Evolutionary conservation across 2,329 filamentous ascomycete species (phyloP), one percentile per base, ranked within the genome.

Genomic region (Botrytis deweyae): DNA sequence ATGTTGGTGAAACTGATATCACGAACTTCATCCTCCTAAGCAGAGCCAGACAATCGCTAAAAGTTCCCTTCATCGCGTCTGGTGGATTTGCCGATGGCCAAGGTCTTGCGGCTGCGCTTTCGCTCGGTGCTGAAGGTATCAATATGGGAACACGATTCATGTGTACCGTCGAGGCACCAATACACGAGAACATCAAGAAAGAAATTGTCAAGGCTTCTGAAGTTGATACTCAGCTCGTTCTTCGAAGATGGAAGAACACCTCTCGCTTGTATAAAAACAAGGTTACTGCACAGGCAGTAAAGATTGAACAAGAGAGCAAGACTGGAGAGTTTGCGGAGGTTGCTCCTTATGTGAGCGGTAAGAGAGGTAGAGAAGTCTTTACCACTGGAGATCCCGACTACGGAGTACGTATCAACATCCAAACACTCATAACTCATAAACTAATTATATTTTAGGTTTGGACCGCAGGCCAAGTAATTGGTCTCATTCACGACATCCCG

Each of bases 81-180:
- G 96, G 96, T 73, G 96, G 96, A 2, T 98, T 99, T 81, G 95
- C 94, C 20, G 96, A 99, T 82, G 96, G 96, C 0, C 90, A 97
- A 80, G 96, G 96, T 6, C 88, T 99, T 33, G 96, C 96, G 1
- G 96, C 95, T 3, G 96, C 96, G 12, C 86, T 99, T 78, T 91
- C 92, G 59, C 88, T 99, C 20, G 96, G 96, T 52, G 96, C 96
- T 0, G 93, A 93, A 82, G 96, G 96, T 76, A 91, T 98, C 84
- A 99, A 99, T 85, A 99, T 99, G 96, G 96, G 96, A 74, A 99
- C 96, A 16, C 88, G 96, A 61, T 99, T 98, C 86, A 97, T 99
- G 93, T 95, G 92, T 85, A 98, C 96, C 0, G 87, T 95, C 63
- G 96, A 98, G 84, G 91, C 95, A 25, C 96, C 96, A 0, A 93